These are phyloP conservation scores for Phytophthora crassamura DNA, from an alignment of 352 stramenopile genomes.

Conservation along the genomic window DNA sequence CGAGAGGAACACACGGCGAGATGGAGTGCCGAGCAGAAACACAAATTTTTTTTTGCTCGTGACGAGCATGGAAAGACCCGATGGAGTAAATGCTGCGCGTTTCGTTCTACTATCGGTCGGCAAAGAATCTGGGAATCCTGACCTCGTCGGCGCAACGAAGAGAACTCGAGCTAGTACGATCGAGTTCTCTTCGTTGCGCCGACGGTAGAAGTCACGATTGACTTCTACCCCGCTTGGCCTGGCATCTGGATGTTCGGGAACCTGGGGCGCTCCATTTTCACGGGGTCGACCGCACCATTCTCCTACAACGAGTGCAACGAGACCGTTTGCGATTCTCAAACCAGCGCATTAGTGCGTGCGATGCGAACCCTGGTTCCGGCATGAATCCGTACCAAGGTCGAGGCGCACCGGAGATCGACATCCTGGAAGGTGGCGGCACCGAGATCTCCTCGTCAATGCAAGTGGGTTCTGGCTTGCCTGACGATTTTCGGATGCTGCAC, in stretches of 20 bases:
- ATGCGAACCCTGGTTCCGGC: conserved; percentile 89
- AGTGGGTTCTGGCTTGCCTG: conserved; percentile 69
- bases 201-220: no score
- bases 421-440: conserved; percentile 22
- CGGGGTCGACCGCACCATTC: conserved; percentile 93
- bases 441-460: conserved; percentile 44
- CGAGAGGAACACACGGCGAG: no score
- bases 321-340: conserved; percentile 50
- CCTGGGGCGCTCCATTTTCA: conserved; percentile 94
- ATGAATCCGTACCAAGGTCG: conserved; percentile 89
- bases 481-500: conserved; percentile 48
- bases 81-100: conserved; percentile 25
- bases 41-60: no score
- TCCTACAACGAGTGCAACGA: conserved; percentile 93
- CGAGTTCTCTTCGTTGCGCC: no score
- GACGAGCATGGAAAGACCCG: conserved; percentile 34
- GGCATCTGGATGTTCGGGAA: conserved; percentile 69
- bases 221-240: conserved; percentile 44
- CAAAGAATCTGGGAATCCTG: conserved; percentile 44
- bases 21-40: no score
- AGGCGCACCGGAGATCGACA: conserved; percentile 78
- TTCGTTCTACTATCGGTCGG: conserved; percentile 31
- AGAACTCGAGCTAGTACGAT: conserved; percentile 33
- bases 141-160: conserved; percentile 29
- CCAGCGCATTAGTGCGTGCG: conserved; percentile 88